Percentiles rank a stretch among this genome's conserved stretches.
Evolutionary conservation across 2,329 filamentous ascomycete genomes (phyloP).

Genomic region (Fusarium sp.): DNA sequence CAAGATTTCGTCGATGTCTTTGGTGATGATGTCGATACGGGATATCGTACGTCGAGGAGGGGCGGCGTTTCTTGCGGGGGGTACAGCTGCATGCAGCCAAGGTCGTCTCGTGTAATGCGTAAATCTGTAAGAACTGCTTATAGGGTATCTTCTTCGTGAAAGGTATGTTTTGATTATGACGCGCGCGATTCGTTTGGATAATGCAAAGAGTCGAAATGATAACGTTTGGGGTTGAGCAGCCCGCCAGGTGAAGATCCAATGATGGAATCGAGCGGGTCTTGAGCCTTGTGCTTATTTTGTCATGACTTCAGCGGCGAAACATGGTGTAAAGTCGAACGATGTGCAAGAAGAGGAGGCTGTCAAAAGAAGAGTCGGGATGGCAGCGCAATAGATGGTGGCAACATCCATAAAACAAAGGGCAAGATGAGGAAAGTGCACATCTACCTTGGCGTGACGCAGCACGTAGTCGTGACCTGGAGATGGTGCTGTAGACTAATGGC

Average conservation of each 20-base stretch:
- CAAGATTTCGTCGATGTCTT: not conserved
- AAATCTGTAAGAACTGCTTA: too few species aligned
- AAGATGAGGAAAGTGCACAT: too few species aligned
- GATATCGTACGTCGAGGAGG: constrained; percentile 20
- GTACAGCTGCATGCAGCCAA: not conserved
- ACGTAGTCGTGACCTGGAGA: too few species aligned
- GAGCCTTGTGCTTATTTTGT: constrained; percentile 27
- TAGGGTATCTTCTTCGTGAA: too few species aligned
- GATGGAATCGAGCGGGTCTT: constrained; percentile 33
- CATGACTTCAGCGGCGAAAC: constrained; percentile 21
- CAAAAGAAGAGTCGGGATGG: constrained; percentile 9
- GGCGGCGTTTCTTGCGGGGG: constrained; percentile 28
- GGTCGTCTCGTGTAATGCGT: too few species aligned
- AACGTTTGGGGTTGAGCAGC: too few species aligned
- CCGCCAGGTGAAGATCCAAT: constrained; percentile 27
- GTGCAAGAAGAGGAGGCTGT: not conserved
- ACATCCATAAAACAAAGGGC: constrained; percentile 10
- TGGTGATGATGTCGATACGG: not conserved
- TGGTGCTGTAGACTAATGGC: too few species aligned
- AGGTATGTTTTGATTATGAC: too few species aligned
- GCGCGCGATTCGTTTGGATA: too few species aligned
- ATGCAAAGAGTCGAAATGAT: too few species aligned
- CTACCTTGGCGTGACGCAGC: too few species aligned
- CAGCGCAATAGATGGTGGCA: constrained; percentile 25
- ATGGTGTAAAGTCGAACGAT: not conserved